Base-by-base conservation (phyloP, 257 asterid species). In the Misopates orontium region DNA sequence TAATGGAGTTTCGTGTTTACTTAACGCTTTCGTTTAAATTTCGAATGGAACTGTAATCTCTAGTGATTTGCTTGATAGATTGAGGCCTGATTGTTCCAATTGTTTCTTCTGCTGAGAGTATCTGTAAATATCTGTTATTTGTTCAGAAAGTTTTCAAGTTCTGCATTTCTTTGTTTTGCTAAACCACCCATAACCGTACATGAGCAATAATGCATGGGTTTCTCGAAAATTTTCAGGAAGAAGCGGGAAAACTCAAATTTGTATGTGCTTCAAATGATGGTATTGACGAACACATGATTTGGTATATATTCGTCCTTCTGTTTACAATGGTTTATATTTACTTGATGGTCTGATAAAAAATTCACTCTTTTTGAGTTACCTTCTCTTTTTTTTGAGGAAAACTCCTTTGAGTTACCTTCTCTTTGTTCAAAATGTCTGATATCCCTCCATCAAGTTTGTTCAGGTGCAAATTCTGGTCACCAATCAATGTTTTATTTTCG, bases 261-360 rank as follows among this genome's bases (percentile, higher is more conserved):
- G 93, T 77, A 15, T 94, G 96, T 61, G 96, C 87, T 67, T 88
- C 96, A 28, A 94, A 94, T 72, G 99, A 94, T 76, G 85, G 92
- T 58, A 44, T 70, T 62, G 98, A 90, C 76, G 73, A 85, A 66
- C 97, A 94, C 78, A 94, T 94, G 99, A 72, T 90, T 74, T 94
- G 99, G 99, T 94, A 94, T 71, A 56, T 57, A 14, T 59, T 66
- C 76, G 53, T 12, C 72, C 56, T 62, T 71, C 49, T 67, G 71
- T 66, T 44, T 0, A 17, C 5, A 64, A 21, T 44, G 51, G 32
- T 41, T 64, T 60, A 4, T 17, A 67, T 67, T 20, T 70, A 25
- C 56, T 54, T 66, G 31, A 57, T 56, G 25, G 19, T 48, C 17
- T 45, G 15, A n/a, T 71, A 21, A 19, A 18, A 49, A 14, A 23